A percentile compares a stretch with the other conserved stretches of the same genome.
Evolutionary conservation across 352 stramenopile genomes (phyloP).

Genomic region (Peronosclerospora sorghi): DNA sequence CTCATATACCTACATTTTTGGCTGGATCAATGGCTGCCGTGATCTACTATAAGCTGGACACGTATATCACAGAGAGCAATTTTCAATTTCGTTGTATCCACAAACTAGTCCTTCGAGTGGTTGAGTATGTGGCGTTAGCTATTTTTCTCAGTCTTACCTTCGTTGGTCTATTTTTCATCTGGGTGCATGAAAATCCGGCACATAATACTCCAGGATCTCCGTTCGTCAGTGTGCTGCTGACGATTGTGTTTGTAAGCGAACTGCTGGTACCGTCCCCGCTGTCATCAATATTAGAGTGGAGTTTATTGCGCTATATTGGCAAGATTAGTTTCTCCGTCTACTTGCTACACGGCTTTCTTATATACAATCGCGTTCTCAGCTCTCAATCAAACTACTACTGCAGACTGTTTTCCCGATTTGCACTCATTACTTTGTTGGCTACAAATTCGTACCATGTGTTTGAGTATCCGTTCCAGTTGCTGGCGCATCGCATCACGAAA

Average conservation of each 20-base stretch:
- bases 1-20: constrained; percentile 29
- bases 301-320: constrained; percentile 25
- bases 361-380: constrained; percentile 16
- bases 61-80: constrained; percentile 15
- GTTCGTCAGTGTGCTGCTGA: constrained; percentile 25
- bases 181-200: constrained; percentile 23
- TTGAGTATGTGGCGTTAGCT: constrained; percentile 15
- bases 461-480: constrained; percentile 42
- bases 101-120: constrained; percentile 8
- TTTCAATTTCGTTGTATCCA: constrained; percentile 19
- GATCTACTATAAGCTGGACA: constrained; percentile 21
- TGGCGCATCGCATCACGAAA: constrained; percentile 31
- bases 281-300: constrained; percentile 30
- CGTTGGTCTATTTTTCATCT: constrained; percentile 27
- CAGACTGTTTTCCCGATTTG: constrained; percentile 22
- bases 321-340: constrained; percentile 45
- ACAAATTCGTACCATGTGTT: constrained; percentile 27
- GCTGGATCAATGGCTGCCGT: constrained; percentile 30
- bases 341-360: constrained; percentile 31
- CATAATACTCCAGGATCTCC: constrained; percentile 12
- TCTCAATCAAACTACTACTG: constrained; percentile 24
- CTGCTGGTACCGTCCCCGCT: constrained; percentile 25
- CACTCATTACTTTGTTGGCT: constrained; percentile 17
- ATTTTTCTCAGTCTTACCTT: constrained; percentile 25
- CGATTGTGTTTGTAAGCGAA: constrained; percentile 24